Evolutionary conservation across 441 rosid genomes (phyloP).

Genomic region (Populus hybrid): DNA sequence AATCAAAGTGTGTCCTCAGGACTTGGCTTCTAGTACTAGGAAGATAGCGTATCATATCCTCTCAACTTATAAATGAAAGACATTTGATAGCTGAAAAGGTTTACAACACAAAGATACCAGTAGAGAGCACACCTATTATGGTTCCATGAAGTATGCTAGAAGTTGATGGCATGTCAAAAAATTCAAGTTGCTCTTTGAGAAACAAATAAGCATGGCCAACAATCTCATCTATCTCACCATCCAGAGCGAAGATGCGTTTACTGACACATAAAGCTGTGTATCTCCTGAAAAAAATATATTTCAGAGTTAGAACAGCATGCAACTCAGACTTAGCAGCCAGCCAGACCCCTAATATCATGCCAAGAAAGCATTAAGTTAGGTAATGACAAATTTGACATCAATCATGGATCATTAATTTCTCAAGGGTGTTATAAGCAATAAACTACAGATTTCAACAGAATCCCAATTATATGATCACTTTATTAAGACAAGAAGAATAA

Average conservation of each 20-base stretch:
- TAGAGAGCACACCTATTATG: constrained; percentile 55
- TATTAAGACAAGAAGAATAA: background rate
- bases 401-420: background rate
- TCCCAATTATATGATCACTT: constrained; percentile 1
- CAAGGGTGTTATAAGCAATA: background rate
- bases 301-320: constrained; percentile 7
- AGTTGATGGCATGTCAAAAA: constrained; percentile 49
- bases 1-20: background rate
- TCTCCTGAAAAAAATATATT: constrained; percentile 54
- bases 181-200: constrained; percentile 80
- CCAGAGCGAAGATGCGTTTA: constrained; percentile 50
- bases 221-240: constrained; percentile 64
- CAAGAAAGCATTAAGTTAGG: background rate
- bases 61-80: background rate
- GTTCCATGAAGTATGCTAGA: constrained; percentile 81
- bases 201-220: constrained; percentile 78
- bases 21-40: background rate
- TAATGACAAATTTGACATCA: background rate
- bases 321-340: background rate
- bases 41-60: background rate
- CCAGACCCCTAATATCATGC: background rate
- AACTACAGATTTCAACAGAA: background rate
- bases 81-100: background rate
- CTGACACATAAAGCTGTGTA: constrained; percentile 63
- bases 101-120: constrained; percentile 3